Base-by-base conservation (phyloP, 352 stramenopile species). In the Hyaloperonospora arabidopsidis region DNA sequence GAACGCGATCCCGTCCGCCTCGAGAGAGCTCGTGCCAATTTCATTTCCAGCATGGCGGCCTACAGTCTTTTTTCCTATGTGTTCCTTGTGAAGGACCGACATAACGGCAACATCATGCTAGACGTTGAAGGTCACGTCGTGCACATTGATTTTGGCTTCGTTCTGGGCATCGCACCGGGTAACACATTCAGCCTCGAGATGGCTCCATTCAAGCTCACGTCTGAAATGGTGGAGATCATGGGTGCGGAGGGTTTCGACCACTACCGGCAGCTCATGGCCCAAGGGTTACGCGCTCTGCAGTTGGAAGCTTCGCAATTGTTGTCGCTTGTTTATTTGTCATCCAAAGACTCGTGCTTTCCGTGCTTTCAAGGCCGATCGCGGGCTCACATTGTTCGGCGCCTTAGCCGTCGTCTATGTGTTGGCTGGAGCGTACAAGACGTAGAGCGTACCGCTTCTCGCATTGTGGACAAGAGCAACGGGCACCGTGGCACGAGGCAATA, bases 131-230 rank as follows among this genome's bases (percentile, higher is more conserved):
- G 96, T 2, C 91, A 97, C 63, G 67, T 99, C 17, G 86, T 99
- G 46, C 94, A 98, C 74, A 99, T 99, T 67, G 96, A 99, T 68
- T 99, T 98, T 85, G 96, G 96, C 17, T 99, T 99, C 66, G 88
- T 98, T 25, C 85, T 99, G 54, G 95, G 94, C 32, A 98, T 97
- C 67, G 95, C 90, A n/a, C 95, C 96, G 17, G 96, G 96, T 32
- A 95, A 97, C 51, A 95, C 96, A 45, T 98, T 98, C 58, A 97
- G 78, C 41, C 81, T 98, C 35, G 96, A 99, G 71, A 95, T 87
- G 11, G 95, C 95, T 32, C 96, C 96, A 10, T 99, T 99, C 83
- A 99, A 99, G 67, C 78, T 99, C 5, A 98, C 95, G 11, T 79
- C 79, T n/a, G 96, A 99, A 43, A 98, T 98, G 74, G 86, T 98